Evolutionary conservation across 2,329 filamentous ascomycete genomes (phyloP).

Genomic region (Bipolaris zeicola): DNA sequence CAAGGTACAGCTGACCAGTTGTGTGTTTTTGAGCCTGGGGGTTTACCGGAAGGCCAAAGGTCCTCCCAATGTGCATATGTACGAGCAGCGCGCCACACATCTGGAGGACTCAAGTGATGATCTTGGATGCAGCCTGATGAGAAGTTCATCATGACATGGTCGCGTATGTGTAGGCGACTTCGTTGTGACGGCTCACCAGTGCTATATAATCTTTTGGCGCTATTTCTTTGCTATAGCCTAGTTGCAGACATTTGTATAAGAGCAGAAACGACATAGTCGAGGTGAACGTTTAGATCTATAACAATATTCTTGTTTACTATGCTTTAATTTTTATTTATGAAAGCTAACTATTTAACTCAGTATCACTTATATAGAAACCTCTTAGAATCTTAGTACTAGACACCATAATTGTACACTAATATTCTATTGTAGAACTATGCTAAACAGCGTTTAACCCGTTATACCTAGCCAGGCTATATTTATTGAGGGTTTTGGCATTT

Average conservation of each 20-base stretch:
- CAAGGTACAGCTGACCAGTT: constrained; percentile 3
- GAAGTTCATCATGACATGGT: constrained; percentile 1
- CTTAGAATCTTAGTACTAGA: too few species aligned
- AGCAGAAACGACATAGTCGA: background rate
- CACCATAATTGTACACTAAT: too few species aligned
- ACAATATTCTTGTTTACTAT: too few species aligned
- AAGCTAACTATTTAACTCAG: too few species aligned
- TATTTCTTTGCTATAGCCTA: background rate
- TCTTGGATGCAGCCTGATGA: constrained; percentile 16
- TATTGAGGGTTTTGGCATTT: too few species aligned
- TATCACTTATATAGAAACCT: too few species aligned
- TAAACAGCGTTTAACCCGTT: too few species aligned
- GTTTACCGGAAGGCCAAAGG: constrained; percentile 24
- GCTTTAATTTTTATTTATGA: too few species aligned
- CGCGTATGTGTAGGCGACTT: constrained; percentile 11
- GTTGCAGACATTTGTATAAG: background rate
- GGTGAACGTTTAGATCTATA: background rate
- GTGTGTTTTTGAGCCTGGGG: constrained; percentile 17
- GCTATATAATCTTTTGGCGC: background rate
- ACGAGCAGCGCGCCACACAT: constrained; percentile 17
- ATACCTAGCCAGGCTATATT: too few species aligned
- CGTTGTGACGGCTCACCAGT: background rate
- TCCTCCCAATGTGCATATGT: constrained; percentile 15
- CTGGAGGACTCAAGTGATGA: constrained; percentile 15
- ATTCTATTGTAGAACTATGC: too few species aligned